Evolutionary conservation across 164 flowering plant species (phyloP).

Genomic region (Vitis labrusca): DNA sequence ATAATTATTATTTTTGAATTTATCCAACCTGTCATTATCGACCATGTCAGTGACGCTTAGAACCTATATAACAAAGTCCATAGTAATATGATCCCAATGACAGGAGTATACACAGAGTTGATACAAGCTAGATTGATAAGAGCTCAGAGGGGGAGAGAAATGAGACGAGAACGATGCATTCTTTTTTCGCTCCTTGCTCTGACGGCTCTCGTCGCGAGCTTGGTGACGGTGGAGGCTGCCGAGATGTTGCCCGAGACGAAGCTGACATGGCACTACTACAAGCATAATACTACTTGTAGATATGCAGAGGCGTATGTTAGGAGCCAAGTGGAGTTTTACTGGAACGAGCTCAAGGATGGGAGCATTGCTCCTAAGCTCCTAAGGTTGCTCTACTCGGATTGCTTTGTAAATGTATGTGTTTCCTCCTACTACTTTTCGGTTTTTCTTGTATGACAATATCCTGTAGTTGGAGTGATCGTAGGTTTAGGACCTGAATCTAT

Average conservation of each 20-base stretch:
- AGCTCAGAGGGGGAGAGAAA: slow-evolving; percentile 3
- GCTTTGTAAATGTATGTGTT: slow-evolving; percentile 56
- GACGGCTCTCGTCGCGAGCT: slow-evolving; percentile 13
- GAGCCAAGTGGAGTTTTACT: slow-evolving; percentile 45
- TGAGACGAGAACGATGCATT: neutral
- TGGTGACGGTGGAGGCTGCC: slow-evolving; percentile 22
- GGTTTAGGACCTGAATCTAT: too few species aligned
- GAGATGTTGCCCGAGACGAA: slow-evolving; percentile 24
- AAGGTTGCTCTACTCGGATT: slow-evolving; percentile 69
- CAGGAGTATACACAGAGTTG: neutral
- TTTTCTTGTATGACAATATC: neutral
- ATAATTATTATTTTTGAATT: neutral
- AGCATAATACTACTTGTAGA: slow-evolving; percentile 35
- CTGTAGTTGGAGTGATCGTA: too few species aligned
- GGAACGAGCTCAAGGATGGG: slow-evolving; percentile 27
- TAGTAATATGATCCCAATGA: too few species aligned
- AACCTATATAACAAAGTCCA: too few species aligned
- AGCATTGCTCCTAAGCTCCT: slow-evolving; percentile 54
- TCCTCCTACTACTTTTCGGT: neutral
- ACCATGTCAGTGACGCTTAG: neutral
- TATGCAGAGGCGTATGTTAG: slow-evolving; percentile 49
- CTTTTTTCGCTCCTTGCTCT: slow-evolving; percentile 3
- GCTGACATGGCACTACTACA: slow-evolving; percentile 53
- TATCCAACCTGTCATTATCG: slow-evolving; percentile 4
- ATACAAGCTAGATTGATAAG: neutral